Evolutionary conservation across 2,329 filamentous ascomycete species (phyloP), one percentile per base, ranked within the genome.

Genomic region (Dothideomycetidae sp.): DNA sequence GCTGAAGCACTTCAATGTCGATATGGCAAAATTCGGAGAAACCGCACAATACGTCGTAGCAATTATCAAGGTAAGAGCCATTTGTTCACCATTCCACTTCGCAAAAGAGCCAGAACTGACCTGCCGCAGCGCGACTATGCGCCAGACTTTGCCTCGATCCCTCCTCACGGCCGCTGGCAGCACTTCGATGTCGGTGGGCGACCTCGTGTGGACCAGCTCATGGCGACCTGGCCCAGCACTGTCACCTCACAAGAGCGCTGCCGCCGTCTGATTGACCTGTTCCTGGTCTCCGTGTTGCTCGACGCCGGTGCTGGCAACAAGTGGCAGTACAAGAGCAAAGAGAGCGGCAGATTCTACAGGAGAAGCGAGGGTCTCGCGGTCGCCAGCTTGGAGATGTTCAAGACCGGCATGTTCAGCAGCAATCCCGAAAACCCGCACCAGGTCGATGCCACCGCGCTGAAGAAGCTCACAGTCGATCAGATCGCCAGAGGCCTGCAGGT

Each of bases 271-370:
- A 70, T 88, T 42, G 81, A 86, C 49, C 68, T 88, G 23, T 86
- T 85, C 60, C 63, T 85, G 29, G 64, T 90, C 44, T 88, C 82
- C 34, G 82, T 90, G 5, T 64, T 92, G 34, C 68, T 92, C 5
- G 82, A 92, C 53, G 83, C 90, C 3, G 90, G 90, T 29, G 85
- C 90, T 2, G 90, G 90, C 29, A 88, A 76, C 2, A 71, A 75
- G 47, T 98, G 90, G 90, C 78, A 76, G 48, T 98, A 93, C 63
- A 90, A 82, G 64, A 93, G 84, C 54, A 78, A 78, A 45, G 85
- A 93, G 53, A 92, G 85, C 46, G 84, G 82, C 40, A 79, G 77
- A 44, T 59, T 80, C 29, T 96, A 88, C 59, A 70, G 75, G 36
- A 75, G 90, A 35, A 93, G 85, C 43, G 90, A 94, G 57, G 86